phyloP scores from a whole-genome alignment of 169 alveolate species.

The Plasmodium knowlesi region DNA sequence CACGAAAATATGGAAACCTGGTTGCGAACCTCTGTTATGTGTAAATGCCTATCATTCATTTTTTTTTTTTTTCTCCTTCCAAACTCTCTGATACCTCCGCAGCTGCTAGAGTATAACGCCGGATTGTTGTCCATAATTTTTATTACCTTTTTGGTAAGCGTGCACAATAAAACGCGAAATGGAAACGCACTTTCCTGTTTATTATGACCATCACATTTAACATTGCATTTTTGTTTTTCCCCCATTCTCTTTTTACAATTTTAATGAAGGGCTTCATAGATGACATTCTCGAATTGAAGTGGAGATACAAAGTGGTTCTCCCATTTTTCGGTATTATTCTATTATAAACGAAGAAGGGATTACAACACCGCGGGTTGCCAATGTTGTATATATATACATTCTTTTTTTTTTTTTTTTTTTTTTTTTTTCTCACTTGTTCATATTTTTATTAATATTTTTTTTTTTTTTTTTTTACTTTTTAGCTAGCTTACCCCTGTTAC shows the following conservation, averaged over 20 bases:
- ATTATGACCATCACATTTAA: not conserved
- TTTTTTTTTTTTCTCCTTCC: not conserved
- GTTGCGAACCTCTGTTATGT: constrained; percentile 15
- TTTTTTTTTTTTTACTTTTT: constrained; percentile 32
- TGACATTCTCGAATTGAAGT: constrained; percentile 91
- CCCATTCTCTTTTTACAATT: constrained; percentile 3
- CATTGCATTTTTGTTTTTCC: not conserved
- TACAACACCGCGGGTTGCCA: not conserved
- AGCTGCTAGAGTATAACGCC: constrained; percentile 87
- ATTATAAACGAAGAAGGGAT: constrained; percentile 8
- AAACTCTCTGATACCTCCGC: constrained; percentile 8
- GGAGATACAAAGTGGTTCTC: constrained; percentile 93
- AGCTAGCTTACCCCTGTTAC: constrained; percentile 86
- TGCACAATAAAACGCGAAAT: not conserved
- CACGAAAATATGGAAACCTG: not conserved
- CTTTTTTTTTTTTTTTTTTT: constrained; percentile 2
- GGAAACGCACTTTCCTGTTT: not conserved
- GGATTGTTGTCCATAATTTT: constrained; percentile 90
- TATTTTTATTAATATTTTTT: not conserved
- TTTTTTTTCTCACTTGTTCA: not conserved
- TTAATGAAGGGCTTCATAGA: constrained; percentile 89
- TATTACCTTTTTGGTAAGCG: constrained; percentile 88
- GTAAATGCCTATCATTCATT: not conserved
- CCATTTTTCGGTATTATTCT: constrained; percentile 89
- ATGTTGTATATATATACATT: not conserved